Evolutionary conservation across 306 rosid genomes (phyloP).

Genomic region (Begonia peltatifolia): DNA sequence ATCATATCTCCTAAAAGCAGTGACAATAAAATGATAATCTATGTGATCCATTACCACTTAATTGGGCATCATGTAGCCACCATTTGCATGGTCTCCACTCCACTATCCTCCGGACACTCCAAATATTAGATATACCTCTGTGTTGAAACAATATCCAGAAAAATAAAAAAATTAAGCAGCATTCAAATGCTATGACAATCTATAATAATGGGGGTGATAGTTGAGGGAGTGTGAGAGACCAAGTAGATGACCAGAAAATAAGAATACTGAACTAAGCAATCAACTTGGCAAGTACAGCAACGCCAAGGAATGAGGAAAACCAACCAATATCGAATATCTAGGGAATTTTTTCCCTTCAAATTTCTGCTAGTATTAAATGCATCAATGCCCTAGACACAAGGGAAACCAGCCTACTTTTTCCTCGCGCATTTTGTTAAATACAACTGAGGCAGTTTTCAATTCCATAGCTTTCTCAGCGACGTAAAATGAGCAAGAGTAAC

Average conservation of each 20-base stretch:
- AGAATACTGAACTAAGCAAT: not conserved
- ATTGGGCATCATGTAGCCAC: slow-evolving; percentile 58
- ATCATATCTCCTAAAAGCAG: no score
- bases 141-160: slow-evolving; percentile 8
- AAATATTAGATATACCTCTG: slow-evolving; percentile 46
- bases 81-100: slow-evolving; percentile 93
- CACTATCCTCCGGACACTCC: slow-evolving; percentile 61
- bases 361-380: not conserved
- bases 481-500: not conserved
- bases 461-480: not conserved
- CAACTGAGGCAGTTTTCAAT: not conserved
- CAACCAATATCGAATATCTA: no score
- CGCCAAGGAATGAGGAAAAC: not conserved
- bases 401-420: not conserved
- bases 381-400: not conserved
- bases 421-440: not conserved
- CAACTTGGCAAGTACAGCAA: not conserved
- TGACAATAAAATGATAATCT: not conserved
- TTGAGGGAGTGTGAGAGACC: not conserved
- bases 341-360: not conserved
- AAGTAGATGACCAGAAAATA: not conserved
- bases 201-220: not conserved
- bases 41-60: slow-evolving; percentile 28
- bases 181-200: not conserved
- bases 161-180: slow-evolving; percentile 2